Conservation (phyloP, 2,329 filamentous ascomycete species). For the Beauveria australis region DNA sequence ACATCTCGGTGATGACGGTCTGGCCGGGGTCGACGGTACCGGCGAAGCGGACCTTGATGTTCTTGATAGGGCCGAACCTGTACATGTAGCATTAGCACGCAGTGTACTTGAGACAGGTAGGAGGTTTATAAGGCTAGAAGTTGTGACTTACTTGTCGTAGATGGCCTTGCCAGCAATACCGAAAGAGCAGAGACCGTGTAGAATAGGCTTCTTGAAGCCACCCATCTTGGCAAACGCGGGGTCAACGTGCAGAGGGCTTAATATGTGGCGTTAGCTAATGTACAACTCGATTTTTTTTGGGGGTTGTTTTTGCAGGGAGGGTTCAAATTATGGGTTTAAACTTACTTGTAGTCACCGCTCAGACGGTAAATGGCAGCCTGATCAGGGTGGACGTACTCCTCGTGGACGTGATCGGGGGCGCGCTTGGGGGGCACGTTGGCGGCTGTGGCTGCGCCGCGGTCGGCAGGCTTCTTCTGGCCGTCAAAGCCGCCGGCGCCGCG, state of each 20-base stretch:
- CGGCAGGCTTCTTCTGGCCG: constrained; percentile 65
- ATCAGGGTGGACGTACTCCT: constrained; percentile 79
- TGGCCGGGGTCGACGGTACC: constrained; percentile 79
- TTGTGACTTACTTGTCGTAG: constrained; percentile 48
- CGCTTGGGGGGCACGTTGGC: constrained; percentile 71
- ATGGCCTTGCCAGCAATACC: constrained; percentile 88
- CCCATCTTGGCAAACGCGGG: constrained; percentile 90
- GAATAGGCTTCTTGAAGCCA: constrained; percentile 87
- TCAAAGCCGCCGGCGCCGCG: constrained; percentile 86
- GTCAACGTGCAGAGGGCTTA: constrained; percentile 81
- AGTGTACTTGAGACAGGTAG: not conserved
- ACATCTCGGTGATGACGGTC: constrained; percentile 91
- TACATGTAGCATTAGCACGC: not conserved
- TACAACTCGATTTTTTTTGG: not conserved
- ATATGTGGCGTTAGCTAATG: not conserved
- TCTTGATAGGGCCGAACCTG: constrained; percentile 70
- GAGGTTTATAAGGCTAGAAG: not conserved
- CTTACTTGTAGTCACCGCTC: constrained; percentile 76
- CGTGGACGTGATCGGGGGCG: constrained; percentile 70
- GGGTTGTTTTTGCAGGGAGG: not conserved
- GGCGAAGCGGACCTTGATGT: constrained; percentile 87
- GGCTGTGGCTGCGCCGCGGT: constrained; percentile 73
- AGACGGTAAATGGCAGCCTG: constrained; percentile 91
- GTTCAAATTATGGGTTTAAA: not conserved
- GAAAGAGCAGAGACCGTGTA: constrained; percentile 95